phyloP scores from a whole-genome alignment of 2,329 filamentous ascomycete genomes.

The Cylindrodendrum hubeiense region DNA sequence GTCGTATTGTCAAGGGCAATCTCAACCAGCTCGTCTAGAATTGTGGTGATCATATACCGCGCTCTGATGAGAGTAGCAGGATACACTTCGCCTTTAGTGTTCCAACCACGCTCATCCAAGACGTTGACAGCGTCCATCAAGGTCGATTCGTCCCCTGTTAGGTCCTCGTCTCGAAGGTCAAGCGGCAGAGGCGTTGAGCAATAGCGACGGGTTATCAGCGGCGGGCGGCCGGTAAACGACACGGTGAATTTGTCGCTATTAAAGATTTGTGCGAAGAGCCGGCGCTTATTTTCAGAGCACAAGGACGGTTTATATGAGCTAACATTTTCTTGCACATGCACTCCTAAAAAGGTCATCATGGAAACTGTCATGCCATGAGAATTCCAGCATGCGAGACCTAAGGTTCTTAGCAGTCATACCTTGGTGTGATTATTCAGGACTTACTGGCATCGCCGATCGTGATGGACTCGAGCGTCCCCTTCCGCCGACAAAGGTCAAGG shows the following conservation, averaged over 20 bases:
- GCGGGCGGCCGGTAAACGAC: constrained; percentile 57
- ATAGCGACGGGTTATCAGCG: constrained; percentile 37
- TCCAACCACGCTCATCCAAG: constrained; percentile 14
- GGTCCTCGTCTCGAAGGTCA: constrained; percentile 14
- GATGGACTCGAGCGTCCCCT: constrained; percentile 7
- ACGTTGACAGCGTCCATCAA: not conserved
- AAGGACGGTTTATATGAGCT: constrained; percentile 20
- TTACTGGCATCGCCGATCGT: constrained; percentile 28
- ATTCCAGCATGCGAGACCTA: constrained; percentile 21
- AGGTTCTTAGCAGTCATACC: not conserved
- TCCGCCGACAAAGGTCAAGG: constrained; percentile 20
- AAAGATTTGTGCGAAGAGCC: constrained; percentile 49
- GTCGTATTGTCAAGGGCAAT: constrained; percentile 59
- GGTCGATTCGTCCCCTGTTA: not conserved
- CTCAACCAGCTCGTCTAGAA: constrained; percentile 71
- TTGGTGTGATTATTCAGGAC: not conserved
- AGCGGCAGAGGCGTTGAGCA: constrained; percentile 14
- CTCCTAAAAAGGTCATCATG: constrained; percentile 24
- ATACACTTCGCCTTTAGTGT: constrained; percentile 44
- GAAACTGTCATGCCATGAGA: constrained; percentile 18
- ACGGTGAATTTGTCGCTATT: constrained; percentile 53
- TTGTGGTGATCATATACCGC: constrained; percentile 59
- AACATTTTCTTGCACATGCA: constrained; percentile 2
- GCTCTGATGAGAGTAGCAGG: constrained; percentile 60
- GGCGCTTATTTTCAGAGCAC: constrained; percentile 29